Base-by-base conservation (phyloP, 768 basidiomycete genomes). In the Hygrophorus pudorinus region DNA sequence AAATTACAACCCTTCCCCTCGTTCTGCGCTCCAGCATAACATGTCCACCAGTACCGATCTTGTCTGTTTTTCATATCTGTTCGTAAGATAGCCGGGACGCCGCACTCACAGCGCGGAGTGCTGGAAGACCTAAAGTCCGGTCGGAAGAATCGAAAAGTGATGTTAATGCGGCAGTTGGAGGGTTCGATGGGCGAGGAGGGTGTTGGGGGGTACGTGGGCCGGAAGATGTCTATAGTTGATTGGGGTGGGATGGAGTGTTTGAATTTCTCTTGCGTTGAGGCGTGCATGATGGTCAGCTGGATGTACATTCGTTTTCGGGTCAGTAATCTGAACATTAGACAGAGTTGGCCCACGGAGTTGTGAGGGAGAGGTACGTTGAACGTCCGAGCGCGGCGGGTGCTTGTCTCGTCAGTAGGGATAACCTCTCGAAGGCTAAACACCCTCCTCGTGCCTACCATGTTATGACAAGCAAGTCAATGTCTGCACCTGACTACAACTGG, bases 231-330 rank as follows among this genome's bases (percentile, higher is more conserved):
- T 32, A 90, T 71, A 1, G 73, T 65, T 9, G 67, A 58, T 48
- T 86, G 84, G 1, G 86, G 81, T 14, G 83, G 86, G 13, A 89
- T 72, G 3, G 78, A 72, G 51, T 89, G 85, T 53, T 90, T 90
- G 64, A 83, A 90, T 32, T 66, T 68, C 56, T 90, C 87, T 66
- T 90, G 87, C 47, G 81, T 82, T 12, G 79, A 76, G 1, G 86
- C 84, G 52, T 90, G 88, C 87, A 90, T 90, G 45, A 90, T 86
- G n/a, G 72, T 72, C 29, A 90, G 66, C 85, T 89, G 46, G 18
- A 41, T 30, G 40, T 12, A 44, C 30, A 38, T 3, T 45, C 39
- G 8, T 31, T n/a, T n/a, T n/a, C n/a, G n/a, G 18, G 43, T 32
- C 24, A 28, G 35, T 39, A 39, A 13, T 41, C 18, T 47, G 12